Base-by-base conservation (phyloP, 441 rosid genomes). In the Croton setiger region DNA sequence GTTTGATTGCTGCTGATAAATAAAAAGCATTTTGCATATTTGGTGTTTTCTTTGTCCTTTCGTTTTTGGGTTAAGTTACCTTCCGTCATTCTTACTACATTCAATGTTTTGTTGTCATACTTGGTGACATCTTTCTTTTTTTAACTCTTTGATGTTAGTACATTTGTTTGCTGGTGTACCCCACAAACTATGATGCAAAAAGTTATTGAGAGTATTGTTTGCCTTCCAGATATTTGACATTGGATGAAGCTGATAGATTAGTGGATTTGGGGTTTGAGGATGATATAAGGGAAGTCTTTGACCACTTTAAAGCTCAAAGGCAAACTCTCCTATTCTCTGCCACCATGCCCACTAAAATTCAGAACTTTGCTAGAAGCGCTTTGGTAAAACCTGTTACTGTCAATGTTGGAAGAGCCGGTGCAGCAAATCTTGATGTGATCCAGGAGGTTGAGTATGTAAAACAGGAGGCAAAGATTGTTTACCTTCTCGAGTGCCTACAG, bases 201-300 rank as follows among this genome's bases (percentile, higher is more conserved):
- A 14, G 48, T 23, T 63, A 4, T 52, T 31, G 31, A 41, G 35
- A 51, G 4, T 60, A n/a, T 2, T 33, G 21, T 11, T 62, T 74
- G 7, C 72, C 69, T 37, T 76, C 5, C 80, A 91, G 98, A 84
- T 94, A 91, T 64, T 80, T 94, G 84, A 91, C 97, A 64, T 76
- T 94, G 72, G 97, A 94, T 72, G 97, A 94, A 81, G 98, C 97
- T 11, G 98, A 94, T 79, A 84, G 97, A 65, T 79, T 92, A 73
- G 98, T 94, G 72, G 98, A 94, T 84, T 84, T 87, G 81, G 98
- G 98, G 18, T 94, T 92, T 67, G 98, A 94, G 75, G 98, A 92
- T 73, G 98, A 93, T 81, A 89, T 91, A 64, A 88, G 97, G 68
- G 98, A 91, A 82, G 97, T 91, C 36, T 91, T 93, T 73, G 96